Percentiles rank a stretch among this genome's conserved stretches.
Conservation (phyloP, 805 yeast genomes). For the Danielia reshetovae region DNA sequence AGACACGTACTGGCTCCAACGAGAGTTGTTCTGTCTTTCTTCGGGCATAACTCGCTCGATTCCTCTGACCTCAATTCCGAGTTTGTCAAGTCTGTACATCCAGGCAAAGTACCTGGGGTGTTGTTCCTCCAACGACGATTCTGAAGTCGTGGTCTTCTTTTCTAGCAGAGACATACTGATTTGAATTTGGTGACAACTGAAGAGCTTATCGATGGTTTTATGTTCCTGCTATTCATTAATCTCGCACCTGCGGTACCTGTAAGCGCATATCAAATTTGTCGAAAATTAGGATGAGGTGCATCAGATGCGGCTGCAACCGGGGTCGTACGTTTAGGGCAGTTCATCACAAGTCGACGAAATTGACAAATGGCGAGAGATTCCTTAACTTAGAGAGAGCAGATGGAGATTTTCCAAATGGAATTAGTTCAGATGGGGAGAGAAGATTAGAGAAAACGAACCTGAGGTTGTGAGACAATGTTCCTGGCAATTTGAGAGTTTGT, state of each 20-base stretch:
- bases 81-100: slow-evolving; percentile 6
- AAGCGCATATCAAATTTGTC: too few relatives aligned
- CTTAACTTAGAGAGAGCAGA: too few relatives aligned
- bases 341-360: too few relatives aligned
- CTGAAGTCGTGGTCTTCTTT: neutral
- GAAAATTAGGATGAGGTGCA: too few relatives aligned
- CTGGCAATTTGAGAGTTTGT: too few relatives aligned
- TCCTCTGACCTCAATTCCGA: slow-evolving; percentile 33
- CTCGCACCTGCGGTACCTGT: slow-evolving; percentile 5
- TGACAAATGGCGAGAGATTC: too few relatives aligned
- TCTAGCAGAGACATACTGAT: neutral
- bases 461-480: too few relatives aligned
- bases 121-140: neutral
- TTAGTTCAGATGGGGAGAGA: too few relatives aligned
- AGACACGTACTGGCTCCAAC: slow-evolving; percentile 21
- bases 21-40: slow-evolving; percentile 18
- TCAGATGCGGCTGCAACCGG: too few relatives aligned
- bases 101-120: slow-evolving; percentile 1
- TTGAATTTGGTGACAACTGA: neutral
- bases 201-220: neutral
- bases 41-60: slow-evolving; percentile 30
- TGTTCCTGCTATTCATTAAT: slow-evolving; percentile 1
- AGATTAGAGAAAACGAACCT: too few relatives aligned
- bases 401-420: too few relatives aligned
- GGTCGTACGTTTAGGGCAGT: too few relatives aligned